phyloP scores from a whole-genome alignment of 2,329 filamentous ascomycete species.

The Chaetothyriales sp. region DNA sequence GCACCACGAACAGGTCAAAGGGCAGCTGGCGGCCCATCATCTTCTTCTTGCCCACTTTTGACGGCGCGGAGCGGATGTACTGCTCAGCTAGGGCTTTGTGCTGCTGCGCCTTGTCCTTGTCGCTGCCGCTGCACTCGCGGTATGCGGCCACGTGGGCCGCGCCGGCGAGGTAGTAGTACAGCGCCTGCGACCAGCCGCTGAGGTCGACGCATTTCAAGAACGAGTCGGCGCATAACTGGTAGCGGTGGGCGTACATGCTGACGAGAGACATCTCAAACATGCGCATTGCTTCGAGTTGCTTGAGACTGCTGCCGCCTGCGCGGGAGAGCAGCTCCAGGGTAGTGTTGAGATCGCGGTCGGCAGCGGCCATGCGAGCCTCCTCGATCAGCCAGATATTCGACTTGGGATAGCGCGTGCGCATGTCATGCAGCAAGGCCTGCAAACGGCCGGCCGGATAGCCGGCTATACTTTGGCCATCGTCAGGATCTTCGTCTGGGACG shows the following conservation, averaged over 20 bases:
- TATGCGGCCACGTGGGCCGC: conserved; percentile 70
- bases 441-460: conserved; percentile 62
- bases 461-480: conserved; percentile 43
- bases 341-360: conserved; percentile 50
- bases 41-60: conserved; percentile 67
- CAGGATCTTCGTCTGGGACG: conserved; percentile 38
- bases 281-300: conserved; percentile 73
- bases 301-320: conserved; percentile 52
- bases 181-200: conserved; percentile 78
- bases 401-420: conserved; percentile 66
- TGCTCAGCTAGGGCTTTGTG: conserved; percentile 55
- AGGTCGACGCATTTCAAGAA: conserved; percentile 60
- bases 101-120: conserved; percentile 32
- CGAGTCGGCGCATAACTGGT: conserved; percentile 55
- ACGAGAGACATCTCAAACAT: conserved; percentile 73
- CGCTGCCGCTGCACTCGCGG: conserved; percentile 40
- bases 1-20: conserved; percentile 70
- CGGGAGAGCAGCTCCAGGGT: conserved; percentile 53
- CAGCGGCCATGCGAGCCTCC: conserved; percentile 63
- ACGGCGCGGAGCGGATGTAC: conserved; percentile 57
- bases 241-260: conserved; percentile 66
- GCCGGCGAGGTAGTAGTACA: conserved; percentile 84
- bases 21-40: conserved; percentile 84
- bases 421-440: conserved; percentile 51
- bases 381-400: conserved; percentile 79